These are phyloP conservation scores for Massospora cicadina DNA, from an alignment of 371 early-diverging fungal species.

Conservation along the genomic window DNA sequence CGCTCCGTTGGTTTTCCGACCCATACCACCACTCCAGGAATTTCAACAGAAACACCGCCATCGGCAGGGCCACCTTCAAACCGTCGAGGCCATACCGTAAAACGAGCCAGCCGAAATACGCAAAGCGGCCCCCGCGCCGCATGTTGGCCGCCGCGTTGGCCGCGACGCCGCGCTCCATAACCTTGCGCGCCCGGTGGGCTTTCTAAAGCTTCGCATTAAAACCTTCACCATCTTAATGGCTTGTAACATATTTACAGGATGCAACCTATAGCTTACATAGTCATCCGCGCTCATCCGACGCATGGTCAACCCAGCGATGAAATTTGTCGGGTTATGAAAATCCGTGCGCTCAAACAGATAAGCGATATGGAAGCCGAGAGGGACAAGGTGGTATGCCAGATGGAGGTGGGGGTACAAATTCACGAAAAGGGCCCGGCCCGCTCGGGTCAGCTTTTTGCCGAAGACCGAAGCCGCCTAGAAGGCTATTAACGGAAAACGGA, in stretches of 20 bases:
- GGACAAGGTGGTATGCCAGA: slow-evolving; percentile 35
- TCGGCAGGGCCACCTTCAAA: slow-evolving; percentile 56
- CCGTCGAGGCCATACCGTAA: slow-evolving; percentile 42
- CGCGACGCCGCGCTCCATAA: slow-evolving; percentile 9
- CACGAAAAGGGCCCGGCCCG: neutral
- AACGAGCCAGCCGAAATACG: slow-evolving; percentile 14
- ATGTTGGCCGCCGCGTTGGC: slow-evolving; percentile 13
- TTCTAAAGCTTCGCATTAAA: too few species aligned
- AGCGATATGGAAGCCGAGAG: slow-evolving; percentile 45
- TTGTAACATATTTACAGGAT: neutral
- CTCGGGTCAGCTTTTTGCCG: neutral
- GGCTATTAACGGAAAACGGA: too few species aligned
- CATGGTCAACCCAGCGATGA: slow-evolving; percentile 47
- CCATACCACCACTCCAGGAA: slow-evolving; percentile 93
- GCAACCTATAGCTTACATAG: slow-evolving; percentile 36
- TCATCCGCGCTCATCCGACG: slow-evolving; percentile 61
- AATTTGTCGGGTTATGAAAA: slow-evolving; percentile 67
- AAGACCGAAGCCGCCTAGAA: neutral
- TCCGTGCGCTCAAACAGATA: slow-evolving; percentile 66
- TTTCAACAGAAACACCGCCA: slow-evolving; percentile 79
- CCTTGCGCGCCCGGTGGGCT: slow-evolving; percentile 18
- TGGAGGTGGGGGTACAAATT: slow-evolving; percentile 47
- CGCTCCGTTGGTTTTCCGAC: slow-evolving; percentile 33
- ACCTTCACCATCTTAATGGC: too few species aligned
- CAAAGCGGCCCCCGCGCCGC: slow-evolving; percentile 4